phyloP scores from a whole-genome alignment of 768 basidiomycete genomes.

The Mycena rosella region DNA sequence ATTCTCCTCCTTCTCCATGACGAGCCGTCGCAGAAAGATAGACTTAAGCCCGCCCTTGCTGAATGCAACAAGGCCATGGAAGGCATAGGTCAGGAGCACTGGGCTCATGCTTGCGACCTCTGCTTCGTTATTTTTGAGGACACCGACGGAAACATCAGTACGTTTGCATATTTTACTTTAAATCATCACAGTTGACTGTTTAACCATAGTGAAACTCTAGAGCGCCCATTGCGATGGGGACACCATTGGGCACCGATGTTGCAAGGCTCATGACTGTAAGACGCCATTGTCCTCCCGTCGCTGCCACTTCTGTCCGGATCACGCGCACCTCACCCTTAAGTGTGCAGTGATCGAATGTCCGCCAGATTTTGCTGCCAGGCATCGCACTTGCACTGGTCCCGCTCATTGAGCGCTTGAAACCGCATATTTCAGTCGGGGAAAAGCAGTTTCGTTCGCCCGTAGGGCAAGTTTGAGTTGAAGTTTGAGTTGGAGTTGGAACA shows the following conservation, averaged over 20 bases:
- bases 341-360: constrained; percentile 9
- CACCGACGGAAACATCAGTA: background rate
- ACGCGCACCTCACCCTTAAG: constrained; percentile 8
- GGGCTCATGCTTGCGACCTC: constrained; percentile 34
- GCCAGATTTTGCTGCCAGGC: constrained; percentile 2
- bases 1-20: no score
- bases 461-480: no score
- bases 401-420: constrained; percentile 28
- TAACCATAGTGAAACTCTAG: constrained; percentile 14
- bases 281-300: constrained; percentile 13
- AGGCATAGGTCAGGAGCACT: constrained; percentile 17
- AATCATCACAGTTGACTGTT: no score
- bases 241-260: constrained; percentile 33
- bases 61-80: no score
- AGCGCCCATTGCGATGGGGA: constrained; percentile 26
- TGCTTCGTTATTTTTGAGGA: constrained; percentile 20
- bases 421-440: no score
- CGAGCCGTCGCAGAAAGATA: no score
- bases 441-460: no score
- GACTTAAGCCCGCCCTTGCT: no score
- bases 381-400: constrained; percentile 28
- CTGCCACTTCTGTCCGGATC: constrained; percentile 25
- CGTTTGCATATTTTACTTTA: background rate
- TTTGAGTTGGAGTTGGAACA: no score
- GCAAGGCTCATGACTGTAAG: constrained; percentile 36